phyloP scores from a whole-genome alignment of 129 eudicot species.

The Flaveria robusta region DNA sequence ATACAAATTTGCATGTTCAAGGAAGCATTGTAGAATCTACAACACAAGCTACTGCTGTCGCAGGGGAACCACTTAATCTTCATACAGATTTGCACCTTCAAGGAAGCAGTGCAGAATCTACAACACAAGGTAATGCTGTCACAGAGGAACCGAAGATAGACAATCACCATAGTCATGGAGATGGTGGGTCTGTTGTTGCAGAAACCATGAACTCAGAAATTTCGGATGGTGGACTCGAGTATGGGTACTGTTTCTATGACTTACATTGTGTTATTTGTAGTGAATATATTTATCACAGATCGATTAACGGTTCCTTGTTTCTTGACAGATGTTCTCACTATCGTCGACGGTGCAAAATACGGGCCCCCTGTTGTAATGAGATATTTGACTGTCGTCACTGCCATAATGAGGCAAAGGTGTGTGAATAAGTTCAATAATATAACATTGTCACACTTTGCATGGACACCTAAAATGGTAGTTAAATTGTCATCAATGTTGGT shows the following conservation, averaged over 20 bases:
- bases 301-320: slow-evolving; percentile 2
- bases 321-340: slow-evolving; percentile 70
- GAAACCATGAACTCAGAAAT: slow-evolving; percentile 31
- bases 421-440: background rate
- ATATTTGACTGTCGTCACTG: slow-evolving; percentile 81
- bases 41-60: background rate
- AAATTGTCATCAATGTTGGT: too few relatives aligned
- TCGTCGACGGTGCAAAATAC: slow-evolving; percentile 70
- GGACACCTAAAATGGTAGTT: background rate
- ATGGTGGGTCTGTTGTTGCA: slow-evolving; percentile 19
- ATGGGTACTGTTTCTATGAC: slow-evolving; percentile 53
- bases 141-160: slow-evolving; percentile 29
- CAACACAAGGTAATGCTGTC: slow-evolving; percentile 5
- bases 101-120: slow-evolving; percentile 28
- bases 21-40: slow-evolving; percentile 31
- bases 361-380: slow-evolving; percentile 92
- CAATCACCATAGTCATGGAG: slow-evolving; percentile 30
- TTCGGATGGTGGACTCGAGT: slow-evolving; percentile 56
- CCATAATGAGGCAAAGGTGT: slow-evolving; percentile 84
- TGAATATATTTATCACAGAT: background rate
- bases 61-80: slow-evolving; percentile 29
- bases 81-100: slow-evolving; percentile 27
- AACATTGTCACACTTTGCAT: background rate
- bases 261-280: slow-evolving; percentile 5
- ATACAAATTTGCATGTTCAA: slow-evolving; percentile 25